Percentiles rank a stretch among this genome's conserved stretches.
Evolutionary conservation across 2,329 filamentous ascomycete species (phyloP).

Genomic region (Intubia oerlemansii): DNA sequence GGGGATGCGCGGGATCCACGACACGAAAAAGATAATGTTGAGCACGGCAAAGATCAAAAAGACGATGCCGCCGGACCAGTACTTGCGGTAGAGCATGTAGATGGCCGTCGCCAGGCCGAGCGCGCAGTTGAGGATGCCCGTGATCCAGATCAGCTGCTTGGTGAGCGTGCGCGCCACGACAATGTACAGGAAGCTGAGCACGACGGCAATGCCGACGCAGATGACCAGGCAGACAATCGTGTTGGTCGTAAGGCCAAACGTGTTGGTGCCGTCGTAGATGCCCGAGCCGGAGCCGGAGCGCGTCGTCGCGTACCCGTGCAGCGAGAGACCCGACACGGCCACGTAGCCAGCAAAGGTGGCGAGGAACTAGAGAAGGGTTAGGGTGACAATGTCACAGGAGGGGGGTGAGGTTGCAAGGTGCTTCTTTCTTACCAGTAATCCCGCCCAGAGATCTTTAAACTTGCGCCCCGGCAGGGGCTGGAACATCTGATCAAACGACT

Average conservation of each 20-base stretch:
- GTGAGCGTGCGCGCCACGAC: constrained; percentile 56
- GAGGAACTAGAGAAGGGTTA: too few relatives aligned
- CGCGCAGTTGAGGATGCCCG: constrained; percentile 69
- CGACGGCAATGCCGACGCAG: constrained; percentile 49
- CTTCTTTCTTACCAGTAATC: too few relatives aligned
- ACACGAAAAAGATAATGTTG: constrained; percentile 62
- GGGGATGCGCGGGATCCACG: constrained; percentile 77
- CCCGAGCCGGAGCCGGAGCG: constrained; percentile 44
- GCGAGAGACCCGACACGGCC: constrained; percentile 6
- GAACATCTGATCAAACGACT: constrained; percentile 71
- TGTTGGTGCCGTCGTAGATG: constrained; percentile 49
- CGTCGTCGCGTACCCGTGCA: constrained; percentile 17
- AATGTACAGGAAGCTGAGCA: constrained; percentile 61
- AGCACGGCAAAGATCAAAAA: constrained; percentile 71
- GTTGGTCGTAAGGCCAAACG: constrained; percentile 54
- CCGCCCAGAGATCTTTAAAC: constrained; percentile 81
- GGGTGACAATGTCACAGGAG: too few relatives aligned
- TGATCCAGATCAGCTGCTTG: constrained; percentile 83
- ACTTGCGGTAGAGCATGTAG: constrained; percentile 58
- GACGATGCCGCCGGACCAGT: constrained; percentile 71
- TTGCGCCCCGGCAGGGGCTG: constrained; percentile 56
- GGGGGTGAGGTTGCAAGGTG: too few relatives aligned
- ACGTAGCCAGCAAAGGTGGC: constrained; percentile 9
- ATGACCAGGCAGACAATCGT: constrained; percentile 74
- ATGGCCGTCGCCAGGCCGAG: constrained; percentile 71